A percentile compares a stretch with the other conserved stretches of the same genome.
Conservation (phyloP, 2,329 filamentous ascomycete species). For the Cryphonectria naterciae region DNA sequence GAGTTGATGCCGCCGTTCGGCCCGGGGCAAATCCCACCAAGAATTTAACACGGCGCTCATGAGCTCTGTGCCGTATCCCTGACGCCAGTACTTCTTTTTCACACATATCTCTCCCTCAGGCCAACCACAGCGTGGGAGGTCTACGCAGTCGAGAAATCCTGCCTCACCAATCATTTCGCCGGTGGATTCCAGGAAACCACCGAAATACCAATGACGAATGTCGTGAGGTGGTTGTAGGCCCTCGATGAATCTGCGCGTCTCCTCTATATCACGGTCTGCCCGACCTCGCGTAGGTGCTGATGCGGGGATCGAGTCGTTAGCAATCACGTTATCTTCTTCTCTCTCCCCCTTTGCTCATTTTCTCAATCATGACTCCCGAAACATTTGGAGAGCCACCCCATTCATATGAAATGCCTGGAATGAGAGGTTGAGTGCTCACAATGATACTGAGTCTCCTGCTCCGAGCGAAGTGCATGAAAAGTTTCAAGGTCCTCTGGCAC, state of each 20-base stretch:
- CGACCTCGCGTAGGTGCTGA: conserved; percentile 5
- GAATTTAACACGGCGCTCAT: conserved; percentile 15
- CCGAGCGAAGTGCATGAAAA: conserved; percentile 5
- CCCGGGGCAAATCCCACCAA: conserved; percentile 27
- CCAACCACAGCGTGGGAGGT: conserved; percentile 20
- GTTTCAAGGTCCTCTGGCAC: conserved; percentile 6
- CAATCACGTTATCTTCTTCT: background rate
- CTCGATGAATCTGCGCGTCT: conserved; percentile 9
- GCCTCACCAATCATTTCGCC: conserved; percentile 18
- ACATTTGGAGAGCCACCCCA: background rate
- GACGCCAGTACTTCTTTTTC: conserved; percentile 22
- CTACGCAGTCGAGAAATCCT: conserved; percentile 12
- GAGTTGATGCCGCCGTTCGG: conserved; percentile 21
- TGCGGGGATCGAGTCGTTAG: background rate
- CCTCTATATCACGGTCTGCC: conserved; percentile 8
- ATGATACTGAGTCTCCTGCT: background rate
- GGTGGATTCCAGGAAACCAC: conserved; percentile 14
- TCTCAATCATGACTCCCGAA: background rate
- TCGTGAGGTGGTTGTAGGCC: background rate
- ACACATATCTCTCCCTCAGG: conserved; percentile 27
- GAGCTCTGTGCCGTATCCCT: conserved; percentile 29
- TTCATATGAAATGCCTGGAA: background rate
- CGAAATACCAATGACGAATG: conserved; percentile 15
- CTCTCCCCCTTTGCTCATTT: background rate
- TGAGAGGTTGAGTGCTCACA: conserved; percentile 1